These are phyloP conservation scores for Caryopteris hybrid DNA, from an alignment of 305 asterid species.

Conservation along the genomic window DNA sequence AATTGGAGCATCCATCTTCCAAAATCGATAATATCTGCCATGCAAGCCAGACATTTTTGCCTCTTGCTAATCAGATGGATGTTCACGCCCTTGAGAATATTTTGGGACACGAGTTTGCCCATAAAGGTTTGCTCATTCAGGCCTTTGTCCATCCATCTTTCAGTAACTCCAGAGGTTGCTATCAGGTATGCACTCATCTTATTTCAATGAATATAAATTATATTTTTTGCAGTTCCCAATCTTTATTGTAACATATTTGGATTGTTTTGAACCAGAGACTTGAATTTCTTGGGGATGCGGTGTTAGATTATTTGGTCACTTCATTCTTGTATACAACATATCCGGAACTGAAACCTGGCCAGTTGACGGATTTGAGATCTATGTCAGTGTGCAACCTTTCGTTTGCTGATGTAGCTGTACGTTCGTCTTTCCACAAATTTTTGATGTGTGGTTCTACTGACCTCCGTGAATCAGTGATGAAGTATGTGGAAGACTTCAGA, in stretches of 20 bases:
- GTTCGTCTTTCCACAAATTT: conserved; percentile 56
- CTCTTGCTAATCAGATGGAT: conserved; percentile 54
- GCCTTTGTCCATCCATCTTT: conserved; percentile 96
- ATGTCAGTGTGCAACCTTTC: conserved; percentile 62
- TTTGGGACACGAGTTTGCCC: conserved; percentile 50
- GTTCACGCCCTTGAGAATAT: conserved; percentile 46
- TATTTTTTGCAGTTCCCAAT: background rate
- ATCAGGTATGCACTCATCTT: conserved; percentile 56
- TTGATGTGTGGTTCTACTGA: conserved; percentile 57
- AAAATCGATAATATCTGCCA: conserved; percentile 49
- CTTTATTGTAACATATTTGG: conserved; percentile 16
- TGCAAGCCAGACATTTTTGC: conserved; percentile 54
- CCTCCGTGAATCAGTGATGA: conserved; percentile 59
- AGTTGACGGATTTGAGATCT: conserved; percentile 92
- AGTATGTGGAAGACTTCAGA: conserved; percentile 43
- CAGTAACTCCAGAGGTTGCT: conserved; percentile 82
- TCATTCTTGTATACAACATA: conserved; percentile 77
- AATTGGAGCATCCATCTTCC: conserved; percentile 41
- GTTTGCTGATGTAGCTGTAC: conserved; percentile 81
- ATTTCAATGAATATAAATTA: background rate
- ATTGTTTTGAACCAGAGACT: conserved; percentile 65
- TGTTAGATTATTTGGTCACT: conserved; percentile 92
- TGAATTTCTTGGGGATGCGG: conserved; percentile 99
- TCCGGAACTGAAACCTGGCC: conserved; percentile 91
- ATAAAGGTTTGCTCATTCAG: conserved; percentile 89